Evolutionary conservation across 768 basidiomycete genomes (phyloP), one percentile per base, ranked within the genome.

Genomic region (Russula dissimulans): DNA sequence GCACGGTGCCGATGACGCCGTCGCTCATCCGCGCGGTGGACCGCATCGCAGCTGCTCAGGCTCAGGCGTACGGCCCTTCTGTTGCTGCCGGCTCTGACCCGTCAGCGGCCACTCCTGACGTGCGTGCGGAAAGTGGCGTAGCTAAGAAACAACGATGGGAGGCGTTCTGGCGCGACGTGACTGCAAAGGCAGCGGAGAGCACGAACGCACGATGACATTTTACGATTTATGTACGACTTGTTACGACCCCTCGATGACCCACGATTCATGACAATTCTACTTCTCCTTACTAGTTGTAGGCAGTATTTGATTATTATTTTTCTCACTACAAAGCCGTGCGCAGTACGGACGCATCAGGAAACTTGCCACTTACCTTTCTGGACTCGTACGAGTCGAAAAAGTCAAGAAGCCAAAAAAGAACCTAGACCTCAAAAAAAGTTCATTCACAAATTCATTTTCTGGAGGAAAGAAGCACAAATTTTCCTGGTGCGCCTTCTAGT

Each of bases 1-100:
- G 73, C 4, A 72, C 82, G 1, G 78, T 85, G 1, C 82, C 83
- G 5, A 79, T 81, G 26, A 86, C 85, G 2, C 84, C 85, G 0
- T 86, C 85, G 3, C 74, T 86, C 36, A 79, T 85, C 60, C 76
- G 76, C 41, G 85, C 84, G 1, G 70, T 86, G n/a, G 81, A 85
- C 64, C 77, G 84, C 32, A 75, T 86, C 53, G 73, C 77, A 11
- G 71, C 73, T 15, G 85, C 84, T 3, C 84, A 86, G 65, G 47
- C 47, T 12, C 55, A 62, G 47, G 60, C 56, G 9, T 57, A 49
- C n/a, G 22, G 56, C 39, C 8, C 49, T 18, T 26, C 50, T 18
- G 18, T 38, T 5, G 48, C 44, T 17, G 26, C 26, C 10, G 60
- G 42, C 5, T 12, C 44, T 2, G 60, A 46, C 5, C 9, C 49